A percentile compares a stretch with the other conserved stretches of the same genome.
Evolutionary conservation across 108 stramenopile species (phyloP).

Genomic region (Skeletonema costatum): DNA sequence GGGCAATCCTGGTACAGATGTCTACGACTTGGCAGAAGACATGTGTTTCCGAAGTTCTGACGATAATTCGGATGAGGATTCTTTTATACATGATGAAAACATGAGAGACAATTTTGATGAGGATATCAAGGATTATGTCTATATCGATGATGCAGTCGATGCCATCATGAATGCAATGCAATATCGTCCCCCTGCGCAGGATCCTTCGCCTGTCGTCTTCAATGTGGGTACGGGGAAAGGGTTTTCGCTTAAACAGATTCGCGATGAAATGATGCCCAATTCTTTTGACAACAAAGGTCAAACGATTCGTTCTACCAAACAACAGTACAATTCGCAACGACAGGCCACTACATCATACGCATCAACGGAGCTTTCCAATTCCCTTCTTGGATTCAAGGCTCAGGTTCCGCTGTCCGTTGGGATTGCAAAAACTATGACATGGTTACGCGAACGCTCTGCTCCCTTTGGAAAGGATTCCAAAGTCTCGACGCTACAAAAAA

Average conservation of each 20-base stretch:
- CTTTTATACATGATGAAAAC: background rate
- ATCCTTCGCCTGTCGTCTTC: slow-evolving; percentile 63
- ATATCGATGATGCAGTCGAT: slow-evolving; percentile 90
- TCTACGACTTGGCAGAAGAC: slow-evolving; percentile 83
- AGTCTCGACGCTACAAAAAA: background rate
- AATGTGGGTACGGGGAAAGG: slow-evolving; percentile 79
- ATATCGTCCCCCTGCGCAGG: slow-evolving; percentile 37
- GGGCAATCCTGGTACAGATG: slow-evolving; percentile 68
- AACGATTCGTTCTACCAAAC: background rate
- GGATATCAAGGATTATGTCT: slow-evolving; percentile 73
- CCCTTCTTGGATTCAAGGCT: slow-evolving; percentile 65
- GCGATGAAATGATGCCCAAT: slow-evolving; percentile 33
- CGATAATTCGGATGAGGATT: slow-evolving; percentile 4
- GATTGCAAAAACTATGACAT: slow-evolving; percentile 61
- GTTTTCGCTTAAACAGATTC: slow-evolving; percentile 48
- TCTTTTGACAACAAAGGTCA: background rate
- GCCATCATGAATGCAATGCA: slow-evolving; percentile 85
- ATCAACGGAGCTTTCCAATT: slow-evolving; percentile 59
- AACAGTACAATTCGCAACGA: background rate
- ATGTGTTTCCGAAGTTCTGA: slow-evolving; percentile 31
- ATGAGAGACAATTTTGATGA: slow-evolving; percentile 4
- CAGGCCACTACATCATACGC: slow-evolving; percentile 42
- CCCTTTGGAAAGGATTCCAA: slow-evolving; percentile 58
- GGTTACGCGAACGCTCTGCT: slow-evolving; percentile 79
- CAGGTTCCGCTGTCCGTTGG: slow-evolving; percentile 64